Evolutionary conservation across 352 stramenopile genomes (phyloP).

Genomic region (Elongisporangium senticosum): DNA sequence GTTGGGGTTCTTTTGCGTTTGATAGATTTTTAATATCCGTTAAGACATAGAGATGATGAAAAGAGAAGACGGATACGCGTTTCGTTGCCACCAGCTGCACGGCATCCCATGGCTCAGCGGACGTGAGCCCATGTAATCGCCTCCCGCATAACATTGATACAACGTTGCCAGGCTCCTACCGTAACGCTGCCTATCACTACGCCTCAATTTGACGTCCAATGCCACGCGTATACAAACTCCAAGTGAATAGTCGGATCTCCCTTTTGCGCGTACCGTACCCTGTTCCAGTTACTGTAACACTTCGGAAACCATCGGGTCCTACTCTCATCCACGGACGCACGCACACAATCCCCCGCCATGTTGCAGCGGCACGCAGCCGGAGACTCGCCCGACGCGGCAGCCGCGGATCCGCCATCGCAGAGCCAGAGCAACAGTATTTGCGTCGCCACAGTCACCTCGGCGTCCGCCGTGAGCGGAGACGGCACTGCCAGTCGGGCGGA

Average conservation of each 20-base stretch:
- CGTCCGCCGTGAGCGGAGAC: not conserved
- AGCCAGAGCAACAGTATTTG: not conserved
- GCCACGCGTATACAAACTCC: not conserved
- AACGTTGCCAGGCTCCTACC: not conserved
- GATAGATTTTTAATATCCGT: constrained; percentile 11
- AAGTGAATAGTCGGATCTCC: not conserved
- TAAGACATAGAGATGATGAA: not conserved
- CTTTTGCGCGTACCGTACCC: not conserved
- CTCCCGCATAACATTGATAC: not conserved
- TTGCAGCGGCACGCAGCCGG: not conserved
- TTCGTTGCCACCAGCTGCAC: not conserved
- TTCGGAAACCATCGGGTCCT: not conserved
- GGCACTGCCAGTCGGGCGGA: not conserved
- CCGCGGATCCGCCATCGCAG: not conserved
- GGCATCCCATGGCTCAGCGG: no score
- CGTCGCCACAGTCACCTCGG: not conserved
- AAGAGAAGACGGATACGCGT: not conserved
- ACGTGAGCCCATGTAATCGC: no score
- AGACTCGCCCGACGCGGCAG: not conserved
- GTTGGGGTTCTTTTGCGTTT: not conserved
- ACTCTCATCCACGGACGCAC: not conserved
- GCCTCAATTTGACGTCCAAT: not conserved
- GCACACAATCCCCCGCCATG: not conserved
- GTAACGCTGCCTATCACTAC: not conserved
- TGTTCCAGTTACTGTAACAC: not conserved